Percentiles rank a stretch among this genome's conserved stretches.
Conservation (phyloP, 805 yeast species). For the Yamadazyma ubonensis region DNA sequence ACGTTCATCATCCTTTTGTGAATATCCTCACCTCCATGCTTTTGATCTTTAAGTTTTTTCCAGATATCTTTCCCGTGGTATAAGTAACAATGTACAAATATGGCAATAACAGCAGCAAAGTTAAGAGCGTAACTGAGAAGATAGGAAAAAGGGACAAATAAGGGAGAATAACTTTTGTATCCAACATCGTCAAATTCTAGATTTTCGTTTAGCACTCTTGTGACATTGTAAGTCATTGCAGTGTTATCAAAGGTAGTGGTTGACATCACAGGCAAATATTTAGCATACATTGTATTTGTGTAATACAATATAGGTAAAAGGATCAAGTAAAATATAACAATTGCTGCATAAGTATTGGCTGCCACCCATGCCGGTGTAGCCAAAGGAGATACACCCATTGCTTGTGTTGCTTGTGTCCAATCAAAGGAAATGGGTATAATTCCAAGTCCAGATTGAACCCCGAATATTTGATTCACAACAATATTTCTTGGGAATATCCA, state of each 20-base stretch:
- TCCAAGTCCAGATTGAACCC: constrained; percentile 59
- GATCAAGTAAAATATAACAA: constrained; percentile 47
- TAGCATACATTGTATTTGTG: constrained; percentile 57
- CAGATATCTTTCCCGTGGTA: constrained; percentile 55
- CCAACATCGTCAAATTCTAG: constrained; percentile 43
- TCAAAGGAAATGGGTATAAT: constrained; percentile 58
- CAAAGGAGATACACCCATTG: constrained; percentile 38
- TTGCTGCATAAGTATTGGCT: constrained; percentile 38
- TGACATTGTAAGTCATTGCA: constrained; percentile 48
- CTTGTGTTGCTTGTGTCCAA: constrained; percentile 7
- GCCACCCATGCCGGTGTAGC: constrained; percentile 58
- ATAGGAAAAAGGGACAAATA: constrained; percentile 55
- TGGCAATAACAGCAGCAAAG: constrained; percentile 61
- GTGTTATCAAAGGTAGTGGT: constrained; percentile 49
- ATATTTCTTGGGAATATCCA: constrained; percentile 60
- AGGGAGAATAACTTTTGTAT: constrained; percentile 59
- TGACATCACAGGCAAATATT: constrained; percentile 51
- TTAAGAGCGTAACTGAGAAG: constrained; percentile 54
- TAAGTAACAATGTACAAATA: constrained; percentile 48
- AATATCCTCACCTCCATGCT: constrained; percentile 23
- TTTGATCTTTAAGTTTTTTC: constrained; percentile 19
- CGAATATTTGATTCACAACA: constrained; percentile 60
- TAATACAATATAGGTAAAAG: constrained; percentile 58
- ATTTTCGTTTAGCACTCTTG: constrained; percentile 41
- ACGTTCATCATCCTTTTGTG: constrained; percentile 53